Percentiles rank a stretch among this genome's conserved stretches.
phyloP scores from a whole-genome alignment of 225 moss, liverwort and hornwort species.

The Bryoerythrophyllum caledonicum region DNA sequence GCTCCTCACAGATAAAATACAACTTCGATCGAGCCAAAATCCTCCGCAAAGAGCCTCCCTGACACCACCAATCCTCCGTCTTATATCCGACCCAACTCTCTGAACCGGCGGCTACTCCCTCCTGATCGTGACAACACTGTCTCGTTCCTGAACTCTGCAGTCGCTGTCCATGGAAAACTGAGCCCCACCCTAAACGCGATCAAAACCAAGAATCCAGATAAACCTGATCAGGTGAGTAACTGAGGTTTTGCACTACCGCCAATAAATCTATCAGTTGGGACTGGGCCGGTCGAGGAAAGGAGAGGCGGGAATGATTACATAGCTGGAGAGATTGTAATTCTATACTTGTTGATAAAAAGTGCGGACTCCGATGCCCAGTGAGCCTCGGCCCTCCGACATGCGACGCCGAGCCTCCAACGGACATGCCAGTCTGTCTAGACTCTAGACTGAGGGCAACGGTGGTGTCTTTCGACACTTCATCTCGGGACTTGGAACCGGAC shows the following conservation, averaged over 20 bases:
- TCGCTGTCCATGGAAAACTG: conserved; percentile 37
- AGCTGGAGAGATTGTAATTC: neutral
- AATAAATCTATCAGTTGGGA: neutral
- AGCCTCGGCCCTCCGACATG: too few species aligned
- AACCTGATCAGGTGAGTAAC: neutral
- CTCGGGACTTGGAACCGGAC: too few species aligned
- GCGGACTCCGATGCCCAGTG: too few species aligned
- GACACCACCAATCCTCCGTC: conserved; percentile 33
- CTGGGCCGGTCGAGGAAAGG: too few species aligned
- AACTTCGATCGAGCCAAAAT: too few species aligned
- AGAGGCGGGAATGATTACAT: conserved; percentile 19
- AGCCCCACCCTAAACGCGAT: neutral
- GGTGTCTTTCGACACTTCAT: too few species aligned
- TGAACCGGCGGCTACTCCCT: neutral
- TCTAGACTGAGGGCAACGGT: too few species aligned
- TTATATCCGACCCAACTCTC: conserved; percentile 20
- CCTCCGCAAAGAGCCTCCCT: conserved; percentile 18
- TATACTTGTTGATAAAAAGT: conserved; percentile 42
- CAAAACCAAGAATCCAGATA: neutral
- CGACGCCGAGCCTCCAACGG: too few species aligned
- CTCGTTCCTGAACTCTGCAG: conserved; percentile 18
- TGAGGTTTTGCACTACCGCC: conserved; percentile 27
- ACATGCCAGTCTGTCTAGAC: too few species aligned
- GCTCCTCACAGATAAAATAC: too few species aligned
- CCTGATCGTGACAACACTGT: neutral